Base-by-base conservation (phyloP, 352 stramenopile species). In the Globisporangium uncinulatum region DNA sequence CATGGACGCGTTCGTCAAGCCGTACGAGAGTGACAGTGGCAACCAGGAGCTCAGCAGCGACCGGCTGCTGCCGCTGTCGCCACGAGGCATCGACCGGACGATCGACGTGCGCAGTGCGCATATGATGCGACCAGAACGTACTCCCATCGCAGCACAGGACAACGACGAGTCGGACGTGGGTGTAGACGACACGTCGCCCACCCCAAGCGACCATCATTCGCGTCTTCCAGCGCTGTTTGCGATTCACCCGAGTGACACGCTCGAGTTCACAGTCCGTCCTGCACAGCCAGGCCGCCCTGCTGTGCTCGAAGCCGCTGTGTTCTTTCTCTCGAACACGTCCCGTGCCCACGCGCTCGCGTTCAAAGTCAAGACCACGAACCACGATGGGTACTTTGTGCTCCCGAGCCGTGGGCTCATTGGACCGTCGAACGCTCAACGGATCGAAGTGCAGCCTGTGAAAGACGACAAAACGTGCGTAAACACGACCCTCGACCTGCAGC, bases 291-390 rank as follows among this genome's bases (percentile, higher is more conserved):
- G 20, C 70, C 49, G 49, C 34, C 63, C 39, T 5, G 39, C 46
- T 13, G n/a, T n/a, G 10, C 51, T 59, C 37, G 48, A 9, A 10
- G 21, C 58, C 7, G 52, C 59, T 8, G 77, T 76, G 29, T 74
- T 87, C 15, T 87, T 81, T 56, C 68, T 92, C 29, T 74, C 82
- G 3, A 92, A 92, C 54, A 64, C 62, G 6, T 77, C 77, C 32
- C 72, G 71, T 15, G 63, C 56, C 13, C 63, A 74, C 32, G 83
- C 77, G 21, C 65, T 93, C 3, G 70, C 65, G 11, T 93, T 89
- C 52, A 91, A 89, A 56, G 70, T 93, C 57, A 87, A 86, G 61
- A 93, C 80, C 17, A 89, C 83, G 8, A 89, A 93, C 64, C 78
- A 86, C 47, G 72, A 67, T 4, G 80, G 76, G 3, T 93, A 93